Base-by-base conservation (phyloP, 352 stramenopile genomes). In the Phytophthora lateralis region DNA sequence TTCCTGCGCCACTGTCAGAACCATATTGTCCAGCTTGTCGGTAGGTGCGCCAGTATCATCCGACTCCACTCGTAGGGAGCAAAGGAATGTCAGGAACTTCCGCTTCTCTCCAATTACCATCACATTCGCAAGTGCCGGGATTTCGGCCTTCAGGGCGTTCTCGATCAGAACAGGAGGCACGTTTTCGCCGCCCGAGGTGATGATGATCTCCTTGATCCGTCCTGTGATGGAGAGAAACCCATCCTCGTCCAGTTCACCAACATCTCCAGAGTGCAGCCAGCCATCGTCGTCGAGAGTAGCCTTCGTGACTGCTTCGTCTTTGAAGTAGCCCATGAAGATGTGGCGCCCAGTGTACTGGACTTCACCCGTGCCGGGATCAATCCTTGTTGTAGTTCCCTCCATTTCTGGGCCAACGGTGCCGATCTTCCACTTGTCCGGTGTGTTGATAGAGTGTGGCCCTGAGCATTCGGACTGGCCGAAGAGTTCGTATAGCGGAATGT, bases 141-240 rank as follows among this genome's bases (percentile, higher is more conserved):
- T 68, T 44, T 90, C 78, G 9, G 68, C 37, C 82, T 97, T 97
- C 60, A 98, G 74, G 38, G 87, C 69, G 59, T 97, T 81, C 38
- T 97, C 91, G 21, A 97, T 92, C 29, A 90, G 61, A 30, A 94
- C 88, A 6, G 93, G 91, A 6, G 94, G 79, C 18, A 98, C 79
- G 66, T 98, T 98, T 73, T 98, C 92, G 24, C 94, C 90, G 27
- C 92, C 91, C 4, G 91, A 89, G 6, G 91, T 97, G 70, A 96
- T 96, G 71, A 98, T 98, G 24, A 98, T 77, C 70, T 98, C 92
- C 69, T 98, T 98, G 70, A 98, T 97, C 15, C 94, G 85, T 14
- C 93, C 94, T 3, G 93, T 98, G 64, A 98, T 96, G 15, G 61
- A 71, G 41, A 97, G 63, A 64, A 98, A 98, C n/a, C 93, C 84